These are phyloP conservation scores for Moelleriella libera DNA, from an alignment of 2,329 filamentous ascomycete species.

Conservation along the genomic window DNA sequence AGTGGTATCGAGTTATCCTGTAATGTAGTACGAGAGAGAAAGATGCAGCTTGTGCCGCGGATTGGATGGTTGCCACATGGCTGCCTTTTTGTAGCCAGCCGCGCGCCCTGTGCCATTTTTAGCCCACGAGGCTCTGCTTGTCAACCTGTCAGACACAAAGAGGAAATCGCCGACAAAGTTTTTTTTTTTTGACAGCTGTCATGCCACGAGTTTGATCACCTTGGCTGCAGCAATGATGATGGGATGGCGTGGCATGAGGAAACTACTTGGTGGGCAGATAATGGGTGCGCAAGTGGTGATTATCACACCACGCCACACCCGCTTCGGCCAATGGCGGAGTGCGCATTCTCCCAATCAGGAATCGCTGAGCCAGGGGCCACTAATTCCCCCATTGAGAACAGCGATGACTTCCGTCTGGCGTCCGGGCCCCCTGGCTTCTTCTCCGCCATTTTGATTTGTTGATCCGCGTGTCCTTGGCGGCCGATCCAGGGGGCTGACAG, in stretches of 20 bases:
- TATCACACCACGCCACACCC: conserved; percentile 2
- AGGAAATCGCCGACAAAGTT: background rate
- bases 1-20: no score
- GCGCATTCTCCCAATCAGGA: background rate
- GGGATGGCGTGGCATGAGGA: background rate
- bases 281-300: background rate
- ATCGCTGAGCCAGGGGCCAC: no score
- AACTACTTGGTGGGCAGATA: conserved; percentile 3
- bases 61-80: no score
- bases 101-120: background rate
- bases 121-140: background rate
- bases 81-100: background rate
- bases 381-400: no score
- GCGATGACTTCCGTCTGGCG: no score
- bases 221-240: background rate
- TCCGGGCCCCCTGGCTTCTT: no score
- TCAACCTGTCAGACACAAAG: background rate
- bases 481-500: no score
- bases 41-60: no score
- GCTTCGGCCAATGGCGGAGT: background rate
- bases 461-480: no score
- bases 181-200: no score
- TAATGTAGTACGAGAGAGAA: no score
- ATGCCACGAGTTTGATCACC: background rate
- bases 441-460: no score